Evolutionary conservation across 192 early-diverging fungal species (phyloP).

Genomic region (Podila minutissima): DNA sequence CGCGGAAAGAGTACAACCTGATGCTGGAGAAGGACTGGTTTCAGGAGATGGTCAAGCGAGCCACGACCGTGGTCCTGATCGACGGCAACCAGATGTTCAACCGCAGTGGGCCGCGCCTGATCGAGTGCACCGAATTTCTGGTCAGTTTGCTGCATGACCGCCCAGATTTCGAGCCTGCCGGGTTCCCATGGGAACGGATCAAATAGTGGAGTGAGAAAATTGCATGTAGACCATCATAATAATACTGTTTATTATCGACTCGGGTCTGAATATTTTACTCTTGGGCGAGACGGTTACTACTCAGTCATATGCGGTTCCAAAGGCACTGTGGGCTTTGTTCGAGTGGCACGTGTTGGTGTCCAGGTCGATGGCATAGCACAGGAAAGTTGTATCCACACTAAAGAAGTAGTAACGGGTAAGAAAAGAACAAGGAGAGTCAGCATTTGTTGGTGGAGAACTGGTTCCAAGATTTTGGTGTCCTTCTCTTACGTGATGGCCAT

Average conservation of each 20-base stretch:
- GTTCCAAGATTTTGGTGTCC: too few species aligned
- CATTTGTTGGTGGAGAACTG: too few species aligned
- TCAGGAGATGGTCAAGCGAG: constrained; percentile 29
- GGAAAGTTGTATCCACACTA: constrained; percentile 82
- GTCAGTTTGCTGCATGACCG: constrained; percentile 54
- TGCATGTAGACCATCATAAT: too few species aligned
- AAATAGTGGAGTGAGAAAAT: constrained; percentile 4
- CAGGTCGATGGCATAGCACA: constrained; percentile 83
- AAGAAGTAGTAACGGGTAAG: neutral
- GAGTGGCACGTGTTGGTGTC: constrained; percentile 66
- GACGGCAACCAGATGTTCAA: constrained; percentile 69
- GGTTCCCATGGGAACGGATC: constrained; percentile 56
- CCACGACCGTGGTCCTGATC: constrained; percentile 51
- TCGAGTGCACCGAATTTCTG: constrained; percentile 54
- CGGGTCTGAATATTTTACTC: too few species aligned
- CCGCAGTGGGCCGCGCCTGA: constrained; percentile 58
- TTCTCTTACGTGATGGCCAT: constrained; percentile 77
- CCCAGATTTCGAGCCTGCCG: constrained; percentile 54
- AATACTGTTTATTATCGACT: too few species aligned
- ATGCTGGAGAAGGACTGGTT: constrained; percentile 53
- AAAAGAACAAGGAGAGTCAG: too few species aligned
- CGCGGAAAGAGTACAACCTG: constrained; percentile 49
- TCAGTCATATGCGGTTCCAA: constrained; percentile 22
- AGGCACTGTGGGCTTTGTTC: constrained; percentile 63
- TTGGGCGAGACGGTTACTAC: too few species aligned